Percentiles rank a stretch among this genome's conserved stretches.
These are phyloP conservation scores for Fusarium sp. DNA, from an alignment of 2,329 filamentous ascomycete genomes.

Conservation along the genomic window DNA sequence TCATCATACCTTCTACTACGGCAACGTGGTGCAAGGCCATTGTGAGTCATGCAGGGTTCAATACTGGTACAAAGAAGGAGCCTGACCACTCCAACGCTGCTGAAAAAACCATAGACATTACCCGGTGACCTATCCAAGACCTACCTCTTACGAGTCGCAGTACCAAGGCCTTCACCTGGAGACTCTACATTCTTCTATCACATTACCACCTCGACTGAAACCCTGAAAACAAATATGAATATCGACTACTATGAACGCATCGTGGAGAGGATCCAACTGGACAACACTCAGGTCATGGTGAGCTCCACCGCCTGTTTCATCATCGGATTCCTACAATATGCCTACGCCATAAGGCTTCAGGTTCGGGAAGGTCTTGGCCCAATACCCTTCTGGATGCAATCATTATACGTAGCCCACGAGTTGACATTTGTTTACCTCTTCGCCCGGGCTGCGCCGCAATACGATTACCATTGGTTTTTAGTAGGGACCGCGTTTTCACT, in stretches of 20 bases:
- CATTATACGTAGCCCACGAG: conserved; percentile 8
- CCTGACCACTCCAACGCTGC: background rate
- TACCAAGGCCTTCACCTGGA: background rate
- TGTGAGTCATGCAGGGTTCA: background rate
- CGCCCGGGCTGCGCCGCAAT: background rate
- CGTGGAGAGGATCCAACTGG: background rate
- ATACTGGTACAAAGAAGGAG: background rate
- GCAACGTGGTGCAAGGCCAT: background rate
- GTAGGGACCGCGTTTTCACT: background rate
- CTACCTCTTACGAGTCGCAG: background rate
- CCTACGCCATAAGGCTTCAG: conserved; percentile 3
- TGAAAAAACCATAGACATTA: accelerated
- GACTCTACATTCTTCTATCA: background rate
- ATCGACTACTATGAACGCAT: background rate
- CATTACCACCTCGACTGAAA: background rate
- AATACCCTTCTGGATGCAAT: conserved; percentile 21
- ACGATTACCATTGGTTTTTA: conserved; percentile 2
- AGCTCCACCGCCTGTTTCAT: background rate
- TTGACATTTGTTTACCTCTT: background rate
- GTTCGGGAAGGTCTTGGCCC: conserved; percentile 11
- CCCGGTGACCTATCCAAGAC: background rate
- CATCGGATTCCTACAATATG: conserved; percentile 2
- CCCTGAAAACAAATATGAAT: background rate
- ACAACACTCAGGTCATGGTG: background rate
- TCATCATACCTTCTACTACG: background rate